Percentiles rank a stretch among this genome's conserved stretches.
Conservation (phyloP, 208 protist genomes). For the Wallacemonas sp. region DNA sequence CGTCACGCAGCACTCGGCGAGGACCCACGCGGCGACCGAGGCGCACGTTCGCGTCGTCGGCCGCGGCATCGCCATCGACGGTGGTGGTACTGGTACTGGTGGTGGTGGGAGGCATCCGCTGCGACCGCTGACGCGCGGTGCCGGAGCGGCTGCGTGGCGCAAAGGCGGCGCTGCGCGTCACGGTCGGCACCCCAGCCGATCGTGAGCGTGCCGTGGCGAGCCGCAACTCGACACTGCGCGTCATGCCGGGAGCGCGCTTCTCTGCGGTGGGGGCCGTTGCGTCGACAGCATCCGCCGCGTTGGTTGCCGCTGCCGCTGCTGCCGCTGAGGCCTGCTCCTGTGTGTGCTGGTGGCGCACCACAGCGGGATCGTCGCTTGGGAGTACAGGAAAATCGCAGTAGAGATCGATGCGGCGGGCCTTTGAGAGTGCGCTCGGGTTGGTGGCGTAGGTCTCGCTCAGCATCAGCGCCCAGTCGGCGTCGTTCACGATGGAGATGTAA, state of each 20-base stretch:
- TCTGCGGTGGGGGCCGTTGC: slow-evolving; percentile 11
- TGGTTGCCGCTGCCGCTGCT: no score
- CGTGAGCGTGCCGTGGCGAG: slow-evolving; percentile 7
- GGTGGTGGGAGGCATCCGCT: no score
- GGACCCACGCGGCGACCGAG: not conserved
- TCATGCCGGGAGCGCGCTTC: slow-evolving; percentile 10
- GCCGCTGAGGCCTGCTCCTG: no score
- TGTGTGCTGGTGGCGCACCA: not conserved
- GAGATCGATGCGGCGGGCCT: slow-evolving; percentile 37
- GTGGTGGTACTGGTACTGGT: not conserved
- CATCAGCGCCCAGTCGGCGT: slow-evolving; percentile 77
- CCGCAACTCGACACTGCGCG: slow-evolving; percentile 7
- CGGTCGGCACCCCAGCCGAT: not conserved
- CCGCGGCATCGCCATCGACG: not conserved
- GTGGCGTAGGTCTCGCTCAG: slow-evolving; percentile 41
- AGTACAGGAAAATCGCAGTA: slow-evolving; percentile 69
- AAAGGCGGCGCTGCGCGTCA: not conserved
- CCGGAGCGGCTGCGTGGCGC: slow-evolving; percentile 10
- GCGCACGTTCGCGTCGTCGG: not conserved
- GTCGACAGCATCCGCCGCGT: no score
- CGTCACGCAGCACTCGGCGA: not conserved
- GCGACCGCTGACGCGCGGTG: not conserved
- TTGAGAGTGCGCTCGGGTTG: slow-evolving; percentile 20
- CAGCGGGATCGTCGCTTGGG: slow-evolving; percentile 22
- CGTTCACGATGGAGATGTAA: slow-evolving; percentile 70